These are phyloP conservation scores for Phytophthora agathidicida DNA, from an alignment of 352 stramenopile genomes.

Conservation along the genomic window DNA sequence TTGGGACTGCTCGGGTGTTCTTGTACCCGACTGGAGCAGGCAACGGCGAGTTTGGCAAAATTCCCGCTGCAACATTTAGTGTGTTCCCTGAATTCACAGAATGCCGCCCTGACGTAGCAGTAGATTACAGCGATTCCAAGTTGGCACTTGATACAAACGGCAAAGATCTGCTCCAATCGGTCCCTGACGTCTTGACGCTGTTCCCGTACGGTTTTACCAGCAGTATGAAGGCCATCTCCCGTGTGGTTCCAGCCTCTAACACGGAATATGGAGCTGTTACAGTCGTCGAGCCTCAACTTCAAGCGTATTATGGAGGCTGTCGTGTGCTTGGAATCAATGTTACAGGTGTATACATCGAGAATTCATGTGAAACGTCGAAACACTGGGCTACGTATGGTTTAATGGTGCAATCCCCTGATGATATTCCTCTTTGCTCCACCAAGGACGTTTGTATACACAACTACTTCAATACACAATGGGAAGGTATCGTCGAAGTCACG, in stretches of 20 bases:
- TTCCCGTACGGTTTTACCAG: constrained; percentile 26
- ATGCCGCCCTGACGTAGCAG: constrained; percentile 4
- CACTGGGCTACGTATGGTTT: constrained; percentile 24
- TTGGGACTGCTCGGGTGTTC: constrained; percentile 7
- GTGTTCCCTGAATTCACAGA: constrained; percentile 26
- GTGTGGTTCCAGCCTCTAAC: not conserved
- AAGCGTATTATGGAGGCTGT: constrained; percentile 18
- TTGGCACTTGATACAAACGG: constrained; percentile 9
- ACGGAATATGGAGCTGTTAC: constrained; percentile 1
- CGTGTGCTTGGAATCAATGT: constrained; percentile 11
- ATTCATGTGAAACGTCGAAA: not conserved
- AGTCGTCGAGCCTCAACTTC: constrained; percentile 10
- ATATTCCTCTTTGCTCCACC: constrained; percentile 16
- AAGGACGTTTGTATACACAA: constrained; percentile 15
- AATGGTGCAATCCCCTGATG: constrained; percentile 19
- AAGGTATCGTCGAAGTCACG: constrained; percentile 2
- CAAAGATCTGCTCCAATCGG: not conserved
- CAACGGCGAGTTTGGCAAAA: constrained; percentile 2
- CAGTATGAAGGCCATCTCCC: constrained; percentile 5
- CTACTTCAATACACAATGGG: constrained; percentile 16
- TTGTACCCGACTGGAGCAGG: constrained; percentile 2
- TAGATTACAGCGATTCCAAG: constrained; percentile 8
- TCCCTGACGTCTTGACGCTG: constrained; percentile 15
- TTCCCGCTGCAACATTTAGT: constrained; percentile 13
- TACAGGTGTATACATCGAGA: constrained; percentile 13